A percentile compares a stretch with the other conserved stretches of the same genome.
Conservation (phyloP, 2,329 filamentous ascomycete genomes). For the Ceratocystis albifundus region DNA sequence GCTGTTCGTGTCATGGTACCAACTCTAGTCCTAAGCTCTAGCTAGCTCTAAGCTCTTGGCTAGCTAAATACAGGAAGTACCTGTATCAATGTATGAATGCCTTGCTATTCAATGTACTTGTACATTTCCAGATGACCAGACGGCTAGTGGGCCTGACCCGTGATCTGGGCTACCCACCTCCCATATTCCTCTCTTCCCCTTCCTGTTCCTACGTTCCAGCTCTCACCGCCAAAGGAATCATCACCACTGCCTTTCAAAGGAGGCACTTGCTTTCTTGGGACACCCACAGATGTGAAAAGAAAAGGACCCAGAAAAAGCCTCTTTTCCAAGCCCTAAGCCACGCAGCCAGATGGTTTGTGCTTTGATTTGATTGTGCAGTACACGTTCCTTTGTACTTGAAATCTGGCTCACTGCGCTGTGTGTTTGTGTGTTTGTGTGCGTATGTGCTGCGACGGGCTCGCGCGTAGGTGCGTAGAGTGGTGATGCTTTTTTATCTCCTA, state of each 20-base stretch:
- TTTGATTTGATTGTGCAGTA: constrained; percentile 2
- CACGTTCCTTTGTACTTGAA: neutral
- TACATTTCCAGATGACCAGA: neutral
- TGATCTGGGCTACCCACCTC: neutral
- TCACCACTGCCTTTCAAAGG: neutral
- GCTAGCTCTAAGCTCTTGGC: neutral
- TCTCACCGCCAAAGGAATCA: neutral
- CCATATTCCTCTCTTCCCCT: neutral
- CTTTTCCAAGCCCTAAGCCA: constrained; percentile 9
- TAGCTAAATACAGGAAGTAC: neutral
- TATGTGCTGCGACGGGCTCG: neutral
- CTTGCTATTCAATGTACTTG: neutral
- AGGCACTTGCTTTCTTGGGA: constrained; percentile 8
- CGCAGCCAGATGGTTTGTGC: constrained; percentile 2
- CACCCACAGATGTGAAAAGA: neutral
- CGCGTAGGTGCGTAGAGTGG: neutral
- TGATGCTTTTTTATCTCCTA: constrained; percentile 1
- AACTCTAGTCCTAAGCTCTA: neutral
- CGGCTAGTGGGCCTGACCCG: neutral
- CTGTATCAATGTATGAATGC: too few relatives aligned
- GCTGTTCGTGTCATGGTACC: neutral
- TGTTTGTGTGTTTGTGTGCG: neutral
- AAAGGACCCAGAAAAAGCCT: neutral
- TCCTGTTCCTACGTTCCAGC: neutral
- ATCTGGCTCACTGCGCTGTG: neutral